Percentiles rank a stretch among this genome's conserved stretches.
Evolutionary conservation across 2,329 filamentous ascomycete genomes (phyloP).

Genomic region (Colletotrichum graminicola): DNA sequence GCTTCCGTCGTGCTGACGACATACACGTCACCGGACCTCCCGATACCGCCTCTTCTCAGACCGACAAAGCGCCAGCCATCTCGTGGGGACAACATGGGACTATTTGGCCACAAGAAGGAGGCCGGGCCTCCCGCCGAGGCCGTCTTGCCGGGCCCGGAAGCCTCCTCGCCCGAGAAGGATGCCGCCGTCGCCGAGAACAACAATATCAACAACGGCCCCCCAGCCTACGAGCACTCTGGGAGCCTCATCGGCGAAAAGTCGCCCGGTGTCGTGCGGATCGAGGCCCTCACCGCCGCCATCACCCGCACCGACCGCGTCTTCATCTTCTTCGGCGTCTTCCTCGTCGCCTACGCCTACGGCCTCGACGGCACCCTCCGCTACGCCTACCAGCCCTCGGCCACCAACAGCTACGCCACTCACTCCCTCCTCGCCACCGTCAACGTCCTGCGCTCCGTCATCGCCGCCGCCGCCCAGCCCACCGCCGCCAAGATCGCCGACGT

Average conservation of each 20-base stretch:
- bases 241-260: slow-evolving; percentile 51
- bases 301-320: slow-evolving; percentile 64
- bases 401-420: slow-evolving; percentile 62
- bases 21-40: slow-evolving; percentile 4
- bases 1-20: background rate
- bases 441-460: slow-evolving; percentile 69
- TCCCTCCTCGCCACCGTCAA: slow-evolving; percentile 69
- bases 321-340: slow-evolving; percentile 72
- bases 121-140: slow-evolving; percentile 14
- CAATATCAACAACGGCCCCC: background rate
- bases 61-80: background rate
- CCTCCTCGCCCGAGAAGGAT: slow-evolving; percentile 19
- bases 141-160: background rate
- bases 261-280: slow-evolving; percentile 70
- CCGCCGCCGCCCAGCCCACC: slow-evolving; percentile 68
- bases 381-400: slow-evolving; percentile 68
- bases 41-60: background rate
- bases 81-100: slow-evolving; percentile 14
- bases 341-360: slow-evolving; percentile 74
- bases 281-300: slow-evolving; percentile 66
- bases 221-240: slow-evolving; percentile 1
- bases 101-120: slow-evolving; percentile 24
- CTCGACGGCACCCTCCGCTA: slow-evolving; percentile 69
- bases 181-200: background rate
- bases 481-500: slow-evolving; percentile 72